Base-by-base conservation (phyloP, 2,329 filamentous ascomycete genomes). In the Clonostachys solani region DNA sequence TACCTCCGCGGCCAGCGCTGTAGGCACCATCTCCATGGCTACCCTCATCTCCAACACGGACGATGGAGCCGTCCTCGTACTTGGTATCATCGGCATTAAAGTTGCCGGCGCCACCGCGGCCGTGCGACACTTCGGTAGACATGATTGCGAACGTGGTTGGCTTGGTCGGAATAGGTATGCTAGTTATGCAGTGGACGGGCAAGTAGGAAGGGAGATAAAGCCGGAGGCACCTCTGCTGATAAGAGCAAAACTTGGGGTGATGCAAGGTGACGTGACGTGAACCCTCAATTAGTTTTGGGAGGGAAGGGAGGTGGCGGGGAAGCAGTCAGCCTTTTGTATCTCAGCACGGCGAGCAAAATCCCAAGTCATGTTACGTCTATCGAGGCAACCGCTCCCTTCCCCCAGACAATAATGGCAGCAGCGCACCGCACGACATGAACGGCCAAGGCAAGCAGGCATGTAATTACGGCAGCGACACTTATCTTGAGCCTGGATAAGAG, bases 21-120 rank as follows among this genome's bases (percentile, higher is more conserved):
- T 73, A 81, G 40, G 77, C 74, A 54, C 79, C 80, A 52, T 81
- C 78, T 19, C 72, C 72, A 55, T 83, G 78, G 61, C 74, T 77
- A 52, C 78, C 78, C 59, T 71, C 69, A 5, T 66, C 59, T 44
- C 78, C 80, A 40, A 71, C 59, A 43, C 81, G 78, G 47, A 80
- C 78, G 46, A 86, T 78, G 52, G 80, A 78, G 55, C 81, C 82
- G 53, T 86, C 82, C 51, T 74, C 73, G 59, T 86, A 86, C 54
- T 73, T 57, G 36, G 79, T 83, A 50, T 74, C 62, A 59, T 84
- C 81, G 34, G 66, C 61, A 52, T 71, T 73, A 63, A 84, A 81
- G 64, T 84, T 84, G 57, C 81, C 81, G 17, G 77, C 78, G 55
- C 80, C 80, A 50, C 80, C 80, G 52, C 80, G 77, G 55, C 80